Conservation (phyloP, 495 filamentous ascomycete species). For the Penicillium soppii region DNA sequence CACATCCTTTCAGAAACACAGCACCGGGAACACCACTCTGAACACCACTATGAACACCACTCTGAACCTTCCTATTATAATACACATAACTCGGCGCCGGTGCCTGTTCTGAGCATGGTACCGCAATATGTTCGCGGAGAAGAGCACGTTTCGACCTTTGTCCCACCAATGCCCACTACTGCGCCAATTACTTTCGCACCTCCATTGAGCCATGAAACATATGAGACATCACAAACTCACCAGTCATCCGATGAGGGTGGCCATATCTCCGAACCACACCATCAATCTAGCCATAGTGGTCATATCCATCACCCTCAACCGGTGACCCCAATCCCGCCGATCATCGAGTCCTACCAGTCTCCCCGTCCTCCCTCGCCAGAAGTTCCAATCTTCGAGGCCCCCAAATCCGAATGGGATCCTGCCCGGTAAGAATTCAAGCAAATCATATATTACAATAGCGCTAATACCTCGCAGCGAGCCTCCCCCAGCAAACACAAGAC, state of each 20-base stretch:
- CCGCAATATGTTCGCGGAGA: conserved; percentile 48
- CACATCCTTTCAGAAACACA: neutral
- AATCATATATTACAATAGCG: neutral
- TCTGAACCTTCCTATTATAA: too few species aligned
- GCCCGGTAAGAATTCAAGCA: conserved; percentile 55
- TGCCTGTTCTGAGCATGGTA: conserved; percentile 36
- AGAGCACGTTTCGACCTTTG: conserved; percentile 39
- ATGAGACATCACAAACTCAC: conserved; percentile 2
- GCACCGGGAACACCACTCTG: neutral
- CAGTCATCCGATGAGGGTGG: conserved; percentile 3
- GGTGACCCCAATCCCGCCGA: conserved; percentile 36
- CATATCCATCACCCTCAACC: conserved; percentile 31
- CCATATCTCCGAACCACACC: neutral
- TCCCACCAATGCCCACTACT: conserved; percentile 19
- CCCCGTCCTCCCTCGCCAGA: conserved; percentile 42
- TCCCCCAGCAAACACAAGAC: conserved; percentile 69
- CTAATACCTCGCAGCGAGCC: conserved; percentile 56
- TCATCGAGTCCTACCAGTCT: conserved; percentile 27
- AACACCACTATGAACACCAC: neutral
- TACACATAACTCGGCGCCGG: neutral
- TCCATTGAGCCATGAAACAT: conserved; percentile 7
- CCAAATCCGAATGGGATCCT: conserved; percentile 66
- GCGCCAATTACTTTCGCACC: conserved; percentile 10
- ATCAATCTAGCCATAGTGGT: neutral
- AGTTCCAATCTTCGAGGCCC: conserved; percentile 43